A percentile compares a stretch with the other conserved stretches of the same genome.
These are phyloP conservation scores for Emergomyces pasteurianus DNA, from an alignment of 2,329 filamentous ascomycete genomes.

Conservation along the genomic window DNA sequence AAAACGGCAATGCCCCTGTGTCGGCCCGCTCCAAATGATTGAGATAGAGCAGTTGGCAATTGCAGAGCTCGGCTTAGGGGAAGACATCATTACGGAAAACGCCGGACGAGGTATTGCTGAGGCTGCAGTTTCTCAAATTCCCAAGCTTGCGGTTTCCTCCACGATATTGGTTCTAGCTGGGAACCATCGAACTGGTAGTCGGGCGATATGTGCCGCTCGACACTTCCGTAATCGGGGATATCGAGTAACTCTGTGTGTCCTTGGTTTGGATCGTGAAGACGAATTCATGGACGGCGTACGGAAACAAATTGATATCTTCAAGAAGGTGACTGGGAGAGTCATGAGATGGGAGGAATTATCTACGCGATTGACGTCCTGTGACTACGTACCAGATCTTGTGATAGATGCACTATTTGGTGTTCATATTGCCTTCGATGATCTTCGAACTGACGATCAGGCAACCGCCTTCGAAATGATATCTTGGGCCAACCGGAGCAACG, in stretches of 20 bases:
- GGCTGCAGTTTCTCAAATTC: slow-evolving; percentile 55
- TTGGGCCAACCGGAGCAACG: slow-evolving; percentile 82
- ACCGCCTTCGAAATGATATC: slow-evolving; percentile 82
- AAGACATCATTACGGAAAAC: slow-evolving; percentile 86
- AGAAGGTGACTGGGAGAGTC: slow-evolving; percentile 68
- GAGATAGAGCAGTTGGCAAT: slow-evolving; percentile 86
- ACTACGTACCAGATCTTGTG: slow-evolving; percentile 62
- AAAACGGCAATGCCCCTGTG: slow-evolving; percentile 44
- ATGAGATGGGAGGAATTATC: slow-evolving; percentile 49
- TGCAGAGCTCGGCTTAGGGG: slow-evolving; percentile 72
- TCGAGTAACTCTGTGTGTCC: slow-evolving; percentile 69
- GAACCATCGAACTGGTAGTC: slow-evolving; percentile 82
- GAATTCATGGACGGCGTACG: slow-evolving; percentile 70
- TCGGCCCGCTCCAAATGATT: slow-evolving; percentile 69
- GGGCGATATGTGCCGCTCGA: slow-evolving; percentile 72
- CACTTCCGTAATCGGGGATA: slow-evolving; percentile 76
- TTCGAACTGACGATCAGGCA: slow-evolving; percentile 69
- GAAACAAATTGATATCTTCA: slow-evolving; percentile 72
- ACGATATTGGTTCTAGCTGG: slow-evolving; percentile 73
- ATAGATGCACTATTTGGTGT: slow-evolving; percentile 82
- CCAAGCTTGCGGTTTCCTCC: slow-evolving; percentile 43
- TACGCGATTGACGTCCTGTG: slow-evolving; percentile 38
- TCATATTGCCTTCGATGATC: slow-evolving; percentile 77
- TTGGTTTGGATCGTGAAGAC: slow-evolving; percentile 71
- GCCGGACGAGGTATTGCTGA: slow-evolving; percentile 81